Base-by-base conservation (phyloP, 257 asterid species). In the Salvia rosmarinus region DNA sequence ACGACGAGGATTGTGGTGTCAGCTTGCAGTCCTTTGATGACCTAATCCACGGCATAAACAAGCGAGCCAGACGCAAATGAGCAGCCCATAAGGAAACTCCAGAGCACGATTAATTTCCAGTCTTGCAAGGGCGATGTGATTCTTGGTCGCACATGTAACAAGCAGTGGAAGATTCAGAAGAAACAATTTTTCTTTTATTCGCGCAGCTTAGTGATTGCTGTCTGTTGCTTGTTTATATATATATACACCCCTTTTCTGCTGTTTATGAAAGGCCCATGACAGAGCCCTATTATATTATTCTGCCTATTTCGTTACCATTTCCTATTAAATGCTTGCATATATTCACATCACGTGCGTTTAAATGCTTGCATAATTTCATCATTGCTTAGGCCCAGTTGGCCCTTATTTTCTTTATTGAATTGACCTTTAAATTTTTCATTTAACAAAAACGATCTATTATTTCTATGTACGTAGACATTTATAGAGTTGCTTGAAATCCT, bases 1-100 rank as follows among this genome's bases (percentile, higher is more conserved):
- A 87, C 66, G 99, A 95, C 58, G 99, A 91, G 77, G 99, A 91
- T 79, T 86, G 75, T 78, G 97, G 86, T 32, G 89, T 84, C 51
- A 85, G 85, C 83, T 88, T 95, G 85, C 98, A 88, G 82, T 87
- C 95, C 37, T 86, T 66, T 66, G 75, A 68, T 72, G 89, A 85
- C 37, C 81, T 89, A 59, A 52, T 77, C 75, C 95, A 70, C 52
- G 81, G 73, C 54, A 87, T 88, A 61, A 88, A 77, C 75, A 95
- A 89, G 74, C 85, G 89, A 66, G 79, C 82, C 72, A 79, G 91
- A 76, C 81, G 80, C 82, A 67, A 51, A 23, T 83, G 65, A 81
- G 64, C 40, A 14, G 3, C 10, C 4, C 1, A 5, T 11, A 7
- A 5, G 6, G 12, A n/a, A 16, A n/a, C 7, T 16, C 42, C 1